phyloP scores from a whole-genome alignment of 176 grass and related monocot genomes.

The Musa troglodytarum region DNA sequence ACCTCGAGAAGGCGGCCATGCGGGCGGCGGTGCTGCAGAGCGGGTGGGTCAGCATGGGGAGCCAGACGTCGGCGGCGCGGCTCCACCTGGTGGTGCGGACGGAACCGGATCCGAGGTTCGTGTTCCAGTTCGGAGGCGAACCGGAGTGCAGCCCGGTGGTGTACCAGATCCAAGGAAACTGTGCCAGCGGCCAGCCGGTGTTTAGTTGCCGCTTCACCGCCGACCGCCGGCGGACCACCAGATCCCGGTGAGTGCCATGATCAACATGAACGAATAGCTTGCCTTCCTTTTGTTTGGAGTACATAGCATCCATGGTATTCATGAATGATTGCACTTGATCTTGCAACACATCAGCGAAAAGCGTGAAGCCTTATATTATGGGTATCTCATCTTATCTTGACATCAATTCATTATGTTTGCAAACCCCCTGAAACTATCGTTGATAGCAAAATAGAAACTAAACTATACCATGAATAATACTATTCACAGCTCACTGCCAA shows the following conservation, averaged over 20 bases:
- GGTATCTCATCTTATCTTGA: no score
- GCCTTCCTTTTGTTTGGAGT: no score
- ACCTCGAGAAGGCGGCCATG: constrained; percentile 37
- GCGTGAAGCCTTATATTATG: no score
- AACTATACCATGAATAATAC: neutral
- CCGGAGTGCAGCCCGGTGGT: constrained; percentile 87
- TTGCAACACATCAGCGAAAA: no score
- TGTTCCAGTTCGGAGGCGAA: constrained; percentile 88
- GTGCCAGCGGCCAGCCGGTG: constrained; percentile 56
- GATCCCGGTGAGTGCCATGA: constrained; percentile 42
- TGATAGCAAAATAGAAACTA: neutral
- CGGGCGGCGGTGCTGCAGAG: constrained; percentile 44
- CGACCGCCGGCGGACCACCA: constrained; percentile 34
- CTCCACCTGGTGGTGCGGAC: constrained; percentile 68
- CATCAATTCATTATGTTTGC: no score
- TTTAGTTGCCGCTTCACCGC: constrained; percentile 82
- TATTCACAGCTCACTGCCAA: constrained; percentile 38
- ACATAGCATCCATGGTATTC: no score
- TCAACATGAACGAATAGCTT: no score
- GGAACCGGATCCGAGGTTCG: constrained; percentile 77
- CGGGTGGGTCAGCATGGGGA: constrained; percentile 61
- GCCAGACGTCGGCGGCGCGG: constrained; percentile 5
- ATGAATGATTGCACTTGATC: no score
- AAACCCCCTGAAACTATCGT: neutral
- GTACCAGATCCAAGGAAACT: constrained; percentile 54